Base-by-base conservation (phyloP, 2,329 filamentous ascomycete genomes). In the Colletotrichum tanaceti region DNA sequence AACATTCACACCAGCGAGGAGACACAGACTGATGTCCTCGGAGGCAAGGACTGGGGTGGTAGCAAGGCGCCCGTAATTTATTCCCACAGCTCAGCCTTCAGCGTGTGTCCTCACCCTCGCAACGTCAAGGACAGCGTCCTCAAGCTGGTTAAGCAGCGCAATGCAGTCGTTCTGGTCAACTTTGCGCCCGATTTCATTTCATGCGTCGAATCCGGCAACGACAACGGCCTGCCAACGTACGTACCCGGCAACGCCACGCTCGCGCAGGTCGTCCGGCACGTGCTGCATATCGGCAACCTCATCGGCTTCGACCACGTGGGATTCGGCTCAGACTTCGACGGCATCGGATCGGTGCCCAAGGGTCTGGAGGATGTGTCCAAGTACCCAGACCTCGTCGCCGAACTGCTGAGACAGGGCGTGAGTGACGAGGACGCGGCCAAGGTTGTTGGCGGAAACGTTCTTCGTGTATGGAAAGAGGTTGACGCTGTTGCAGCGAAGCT, bases 271-370 rank as follows among this genome's bases (percentile, higher is more conserved):
- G 93, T 89, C 1, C 85, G 89, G 70, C 95, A 98, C 77, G 91
- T 98, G 70, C 84, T 88, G 71, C 86, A 98, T 76, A 94, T 98
- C 72, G 95, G 93, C 2, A 83, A 92, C 53, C 81, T 91, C 39
- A 93, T 97, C 69, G 95, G 95, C 3, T 98, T 91, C 73, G 91
- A 94, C 47, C 87, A 97, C 76, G 93, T 98, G 18, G 95, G 94
- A 0, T 79, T 98, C 20, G 95, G 95, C 0, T 94, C 91, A 60
- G 95, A 98, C 77, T 98, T 94, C 77, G 94, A 98, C 77, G 95
- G 89, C 10, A 94, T 94, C 65, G 75, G 77, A 1, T 77, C 73
- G 1, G 89, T 89, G 5, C 93, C 94, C 0, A 77, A 82, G 62
- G 95, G 94, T 0, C 79, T 98, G 55, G 93, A 96, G 44, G 94